phyloP scores from a whole-genome alignment of 345 rosid species.

The Boechera retrofracta region DNA sequence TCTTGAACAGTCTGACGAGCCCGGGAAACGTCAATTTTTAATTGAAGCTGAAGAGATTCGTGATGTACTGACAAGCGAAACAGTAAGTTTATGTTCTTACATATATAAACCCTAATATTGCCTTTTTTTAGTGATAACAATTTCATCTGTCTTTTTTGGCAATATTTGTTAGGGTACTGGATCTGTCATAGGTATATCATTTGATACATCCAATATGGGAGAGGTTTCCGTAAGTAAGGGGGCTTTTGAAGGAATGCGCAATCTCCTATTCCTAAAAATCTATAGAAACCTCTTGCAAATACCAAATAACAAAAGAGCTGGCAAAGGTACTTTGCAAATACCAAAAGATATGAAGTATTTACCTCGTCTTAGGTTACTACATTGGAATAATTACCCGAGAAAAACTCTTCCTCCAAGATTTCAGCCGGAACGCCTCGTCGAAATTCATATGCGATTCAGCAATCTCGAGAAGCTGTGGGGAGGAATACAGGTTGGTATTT shows the following conservation, averaged over 20 bases:
- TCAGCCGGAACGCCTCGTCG: no score
- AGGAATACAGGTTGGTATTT: no score
- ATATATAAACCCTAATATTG: neutral
- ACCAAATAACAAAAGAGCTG: no score
- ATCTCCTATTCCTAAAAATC: constrained; percentile 36
- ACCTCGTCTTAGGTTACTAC: no score
- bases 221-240: neutral
- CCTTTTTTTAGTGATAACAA: neutral
- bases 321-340: no score
- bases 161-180: constrained; percentile 32
- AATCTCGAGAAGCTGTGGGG: no score
- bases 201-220: neutral
- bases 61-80: constrained; percentile 12
- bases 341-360: no score
- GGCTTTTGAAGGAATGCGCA: constrained; percentile 36
- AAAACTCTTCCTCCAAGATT: no score
- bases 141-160: neutral
- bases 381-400: no score
- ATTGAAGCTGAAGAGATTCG: constrained; percentile 10
- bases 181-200: constrained; percentile 26
- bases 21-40: constrained; percentile 37
- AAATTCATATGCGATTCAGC: no score
- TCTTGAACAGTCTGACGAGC: constrained; percentile 2
- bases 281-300: neutral
- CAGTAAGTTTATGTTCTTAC: constrained; percentile 3